phyloP scores from a whole-genome alignment of 148 eudicot species.

The Polygonum aviculare region DNA sequence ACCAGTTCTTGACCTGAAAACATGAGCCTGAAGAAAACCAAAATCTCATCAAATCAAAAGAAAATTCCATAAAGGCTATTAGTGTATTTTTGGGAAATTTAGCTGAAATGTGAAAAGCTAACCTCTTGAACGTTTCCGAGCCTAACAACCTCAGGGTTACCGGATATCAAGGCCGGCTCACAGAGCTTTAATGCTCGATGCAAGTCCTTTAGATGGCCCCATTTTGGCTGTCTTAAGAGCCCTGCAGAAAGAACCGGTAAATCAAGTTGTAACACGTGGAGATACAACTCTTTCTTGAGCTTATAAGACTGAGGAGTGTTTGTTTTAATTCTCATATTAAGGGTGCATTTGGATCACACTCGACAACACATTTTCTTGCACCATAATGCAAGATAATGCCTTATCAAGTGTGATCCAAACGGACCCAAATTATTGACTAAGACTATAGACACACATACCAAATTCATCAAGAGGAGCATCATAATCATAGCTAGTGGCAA shows the following conservation, averaged over 20 bases:
- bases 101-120: background rate
- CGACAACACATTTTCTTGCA: no score
- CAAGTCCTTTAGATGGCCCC: constrained; percentile 72
- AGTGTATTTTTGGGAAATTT: background rate
- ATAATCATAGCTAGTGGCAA: constrained; percentile 78
- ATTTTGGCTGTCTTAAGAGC: constrained; percentile 66
- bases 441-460: constrained; percentile 23
- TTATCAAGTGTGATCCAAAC: no score
- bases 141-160: constrained; percentile 35
- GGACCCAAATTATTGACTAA: background rate
- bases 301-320: background rate
- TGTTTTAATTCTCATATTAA: no score
- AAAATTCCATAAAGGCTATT: background rate
- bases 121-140: constrained; percentile 73
- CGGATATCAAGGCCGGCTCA: constrained; percentile 64
- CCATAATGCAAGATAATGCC: no score
- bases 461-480: constrained; percentile 85
- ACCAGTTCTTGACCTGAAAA: constrained; percentile 46
- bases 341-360: no score
- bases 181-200: constrained; percentile 77
- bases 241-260: constrained; percentile 22
- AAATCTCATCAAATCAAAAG: background rate
- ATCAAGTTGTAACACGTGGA: background rate
- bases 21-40: constrained; percentile 43
- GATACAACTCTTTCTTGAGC: background rate